Conservation (phyloP, 805 yeast species). For the Candida cerambycidarum region DNA sequence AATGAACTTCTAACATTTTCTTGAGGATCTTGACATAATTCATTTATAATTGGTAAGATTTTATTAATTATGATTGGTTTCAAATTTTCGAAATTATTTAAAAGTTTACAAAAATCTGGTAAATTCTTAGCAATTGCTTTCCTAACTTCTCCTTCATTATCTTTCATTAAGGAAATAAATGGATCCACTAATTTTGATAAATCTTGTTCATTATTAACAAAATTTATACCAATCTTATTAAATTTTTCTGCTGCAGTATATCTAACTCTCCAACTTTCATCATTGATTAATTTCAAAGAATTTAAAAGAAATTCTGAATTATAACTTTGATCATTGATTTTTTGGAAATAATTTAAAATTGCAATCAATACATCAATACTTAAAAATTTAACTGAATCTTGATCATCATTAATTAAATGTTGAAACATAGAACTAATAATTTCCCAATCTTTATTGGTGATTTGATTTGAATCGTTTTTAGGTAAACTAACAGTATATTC, state of each 20-base stretch:
- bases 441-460: conserved; percentile 69
- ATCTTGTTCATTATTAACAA: conserved; percentile 56
- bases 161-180: conserved; percentile 77
- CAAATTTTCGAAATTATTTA: conserved; percentile 35
- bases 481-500: conserved; percentile 34
- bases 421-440: conserved; percentile 80
- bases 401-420: conserved; percentile 75
- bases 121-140: conserved; percentile 91
- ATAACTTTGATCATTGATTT: conserved; percentile 56
- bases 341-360: conserved; percentile 67
- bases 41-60: conserved; percentile 80
- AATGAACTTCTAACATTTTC: conserved; percentile 92
- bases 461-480: conserved; percentile 30
- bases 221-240: conserved; percentile 65
- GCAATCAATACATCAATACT: conserved; percentile 86
- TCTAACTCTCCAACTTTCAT: conserved; percentile 97
- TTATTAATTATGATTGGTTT: conserved; percentile 58
- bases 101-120: conserved; percentile 65
- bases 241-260: conserved; percentile 97
- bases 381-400: conserved; percentile 91
- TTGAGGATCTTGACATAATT: conserved; percentile 83
- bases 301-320: conserved; percentile 62
- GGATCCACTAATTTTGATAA: conserved; percentile 64
- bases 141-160: conserved; percentile 95
- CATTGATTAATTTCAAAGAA: conserved; percentile 71